Conservation (phyloP, 2,329 filamentous ascomycete species). For the Pseudogymnoascus sp. region DNA sequence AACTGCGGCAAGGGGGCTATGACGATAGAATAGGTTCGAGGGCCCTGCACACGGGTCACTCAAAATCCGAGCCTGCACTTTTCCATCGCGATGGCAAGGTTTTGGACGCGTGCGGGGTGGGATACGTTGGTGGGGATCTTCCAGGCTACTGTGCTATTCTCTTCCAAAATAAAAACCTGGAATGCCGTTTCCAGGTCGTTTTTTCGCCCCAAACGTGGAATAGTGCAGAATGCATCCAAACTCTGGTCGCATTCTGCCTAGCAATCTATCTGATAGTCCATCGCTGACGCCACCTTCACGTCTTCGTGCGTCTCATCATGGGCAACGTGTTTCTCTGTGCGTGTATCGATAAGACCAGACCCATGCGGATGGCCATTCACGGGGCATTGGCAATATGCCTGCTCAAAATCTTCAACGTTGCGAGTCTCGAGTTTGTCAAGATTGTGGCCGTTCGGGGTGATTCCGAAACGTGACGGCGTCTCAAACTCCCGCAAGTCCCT, state of each 20-base stretch:
- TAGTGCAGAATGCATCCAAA: not conserved
- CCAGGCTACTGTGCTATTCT: not conserved
- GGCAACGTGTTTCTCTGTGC: not conserved
- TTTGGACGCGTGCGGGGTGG: not conserved
- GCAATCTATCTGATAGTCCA: constrained; percentile 4
- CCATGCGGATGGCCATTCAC: not conserved
- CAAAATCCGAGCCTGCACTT: not conserved
- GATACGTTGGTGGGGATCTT: not conserved
- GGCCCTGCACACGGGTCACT: constrained; percentile 5
- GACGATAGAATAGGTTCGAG: constrained; percentile 8
- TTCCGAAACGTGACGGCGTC: constrained; percentile 5
- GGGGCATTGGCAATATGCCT: not conserved
- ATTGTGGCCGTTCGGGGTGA: not conserved
- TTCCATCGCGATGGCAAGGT: not conserved
- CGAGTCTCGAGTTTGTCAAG: not conserved
- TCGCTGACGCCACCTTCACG: constrained; percentile 5
- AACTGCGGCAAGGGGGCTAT: constrained; percentile 5
- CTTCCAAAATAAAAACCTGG: not conserved
- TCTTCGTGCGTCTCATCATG: constrained; percentile 4
- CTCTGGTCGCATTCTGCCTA: not conserved
- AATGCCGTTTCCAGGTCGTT: not conserved
- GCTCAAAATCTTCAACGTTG: not conserved
- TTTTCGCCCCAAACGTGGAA: not conserved
- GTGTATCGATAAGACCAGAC: constrained; percentile 1
- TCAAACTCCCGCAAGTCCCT: not conserved